Evolutionary conservation across 331 rosid genomes (phyloP), one percentile per base, ranked within the genome.

Genomic region (Malus hybrid): DNA sequence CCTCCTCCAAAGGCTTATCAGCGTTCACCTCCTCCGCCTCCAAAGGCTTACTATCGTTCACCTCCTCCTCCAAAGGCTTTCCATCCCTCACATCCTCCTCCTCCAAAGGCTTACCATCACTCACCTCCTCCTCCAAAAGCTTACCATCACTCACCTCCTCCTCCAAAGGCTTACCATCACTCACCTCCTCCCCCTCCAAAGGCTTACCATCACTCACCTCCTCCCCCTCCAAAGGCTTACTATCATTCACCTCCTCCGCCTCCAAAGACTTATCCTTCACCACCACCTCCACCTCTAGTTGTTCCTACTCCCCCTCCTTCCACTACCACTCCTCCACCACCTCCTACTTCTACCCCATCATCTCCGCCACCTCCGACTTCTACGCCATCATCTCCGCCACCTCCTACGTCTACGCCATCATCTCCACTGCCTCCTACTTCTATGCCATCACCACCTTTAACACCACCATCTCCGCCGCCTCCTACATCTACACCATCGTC

Each of bases 261-360:
- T 42, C 13, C 46, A 42, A 42, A 3, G 46, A 3, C 50, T 44
- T 44, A 44, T 44, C 56, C 82, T 3, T 9, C 80, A 32, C 42
- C 86, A 4, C 77, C 87, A 1, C 79, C 76, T 7, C 79, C 86
- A 1, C 55, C 84, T 5, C 36, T 44, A 14, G 16, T 18, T 70
- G 56, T 33, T 15, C 65, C 76, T 28, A 27, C 39, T 15, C 52
- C 79, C 6, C 76, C 78, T 46, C 70, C 42, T 7, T 7, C 34
- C 4, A 44, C 50, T 10, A 44, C 15, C 50, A 44, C 15, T 44
- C 50, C 50, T 44, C 13, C 46, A 1, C 12, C 71, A 6, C 75
- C 66, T 28, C 65, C 79, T 20, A 62, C 72, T 14, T 70, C 73
- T 20, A 74, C 81, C 2, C 32, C 83, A 1, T 14, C 83, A 10